phyloP scores from a whole-genome alignment of 768 basidiomycete species.

The Boletus rufocinnamomeus region DNA sequence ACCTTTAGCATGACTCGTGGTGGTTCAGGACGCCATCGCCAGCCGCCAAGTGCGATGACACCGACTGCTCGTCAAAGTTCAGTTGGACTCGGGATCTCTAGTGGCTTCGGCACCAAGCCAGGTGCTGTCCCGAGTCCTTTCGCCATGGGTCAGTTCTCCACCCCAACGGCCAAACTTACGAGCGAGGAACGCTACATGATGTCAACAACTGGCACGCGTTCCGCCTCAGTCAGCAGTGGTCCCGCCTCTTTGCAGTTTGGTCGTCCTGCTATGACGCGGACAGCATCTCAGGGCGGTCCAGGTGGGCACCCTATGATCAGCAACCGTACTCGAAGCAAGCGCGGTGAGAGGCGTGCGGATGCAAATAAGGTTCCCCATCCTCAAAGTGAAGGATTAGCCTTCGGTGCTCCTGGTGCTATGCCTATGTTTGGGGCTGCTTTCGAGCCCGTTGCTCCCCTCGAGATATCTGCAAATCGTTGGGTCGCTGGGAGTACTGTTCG shows the following conservation, averaged over 20 bases:
- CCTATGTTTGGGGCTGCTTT: constrained; percentile 36
- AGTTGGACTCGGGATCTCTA: constrained; percentile 46
- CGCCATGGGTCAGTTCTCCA: constrained; percentile 71
- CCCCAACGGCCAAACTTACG: constrained; percentile 54
- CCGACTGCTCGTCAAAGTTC: constrained; percentile 50
- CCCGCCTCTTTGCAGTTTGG: constrained; percentile 50
- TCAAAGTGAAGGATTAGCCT: constrained; percentile 39
- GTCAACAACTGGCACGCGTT: constrained; percentile 47
- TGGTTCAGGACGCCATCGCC: constrained; percentile 63
- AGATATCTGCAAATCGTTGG: constrained; percentile 84
- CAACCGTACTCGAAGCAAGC: constrained; percentile 75
- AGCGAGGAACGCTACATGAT: constrained; percentile 69
- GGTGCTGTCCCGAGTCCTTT: constrained; percentile 33
- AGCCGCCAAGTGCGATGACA: constrained; percentile 45
- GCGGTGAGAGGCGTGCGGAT: constrained; percentile 77
- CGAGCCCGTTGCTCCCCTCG: constrained; percentile 79
- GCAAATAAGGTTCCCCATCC: constrained; percentile 44
- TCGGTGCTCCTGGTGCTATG: constrained; percentile 32
- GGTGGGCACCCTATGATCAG: constrained; percentile 49
- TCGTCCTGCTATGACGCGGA: constrained; percentile 68
- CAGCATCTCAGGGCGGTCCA: constrained; percentile 64
- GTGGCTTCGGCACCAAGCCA: constrained; percentile 35
- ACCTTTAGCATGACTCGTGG: constrained; percentile 55
- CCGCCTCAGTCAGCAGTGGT: constrained; percentile 57
- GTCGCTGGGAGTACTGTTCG: constrained; percentile 50